Evolutionary conservation across 345 rosid species (phyloP).

Genomic region (Hypericum androsaemum): DNA sequence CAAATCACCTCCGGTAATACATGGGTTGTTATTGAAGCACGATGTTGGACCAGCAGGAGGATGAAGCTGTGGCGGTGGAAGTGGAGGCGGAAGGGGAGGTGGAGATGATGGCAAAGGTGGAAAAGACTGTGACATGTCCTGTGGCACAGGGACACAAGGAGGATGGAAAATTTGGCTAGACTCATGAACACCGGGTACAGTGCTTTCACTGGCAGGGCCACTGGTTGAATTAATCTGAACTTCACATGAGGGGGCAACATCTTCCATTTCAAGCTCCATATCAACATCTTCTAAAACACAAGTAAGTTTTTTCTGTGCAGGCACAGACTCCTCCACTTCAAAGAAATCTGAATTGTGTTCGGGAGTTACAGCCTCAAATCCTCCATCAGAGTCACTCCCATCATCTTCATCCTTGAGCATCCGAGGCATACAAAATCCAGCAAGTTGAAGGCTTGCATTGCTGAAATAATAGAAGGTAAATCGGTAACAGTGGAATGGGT

Average conservation of each 20-base stretch:
- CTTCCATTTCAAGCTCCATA: slow-evolving; percentile 98
- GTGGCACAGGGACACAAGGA: slow-evolving; percentile 37
- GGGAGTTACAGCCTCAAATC: slow-evolving; percentile 92
- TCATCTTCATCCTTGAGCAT: slow-evolving; percentile 70
- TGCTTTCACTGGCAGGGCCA: slow-evolving; percentile 14
- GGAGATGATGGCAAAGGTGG: slow-evolving; percentile 46
- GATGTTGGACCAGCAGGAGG: slow-evolving; percentile 30
- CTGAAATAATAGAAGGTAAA: slow-evolving; percentile 33
- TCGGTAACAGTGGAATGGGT: slow-evolving; percentile 12
- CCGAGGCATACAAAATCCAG: slow-evolving; percentile 87
- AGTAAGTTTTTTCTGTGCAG: slow-evolving; percentile 47
- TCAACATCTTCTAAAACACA: slow-evolving; percentile 88
- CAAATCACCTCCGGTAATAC: slow-evolving; percentile 30
- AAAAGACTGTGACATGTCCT: slow-evolving; percentile 39
- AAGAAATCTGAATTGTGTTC: slow-evolving; percentile 45
- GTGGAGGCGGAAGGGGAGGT: slow-evolving; percentile 25
- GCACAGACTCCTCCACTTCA: slow-evolving; percentile 33
- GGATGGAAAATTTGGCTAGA: slow-evolving; percentile 26
- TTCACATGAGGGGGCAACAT: slow-evolving; percentile 74
- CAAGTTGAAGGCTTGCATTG: slow-evolving; percentile 93
- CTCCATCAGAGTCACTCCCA: slow-evolving; percentile 91
- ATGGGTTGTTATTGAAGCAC: slow-evolving; percentile 32
- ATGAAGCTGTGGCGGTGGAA: slow-evolving; percentile 27
- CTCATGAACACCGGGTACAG: slow-evolving; percentile 25
- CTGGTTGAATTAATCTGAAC: slow-evolving; percentile 32